phyloP scores from a whole-genome alignment of 176 grass and related monocot genomes.

The Puccinellia tenuiflora region DNA sequence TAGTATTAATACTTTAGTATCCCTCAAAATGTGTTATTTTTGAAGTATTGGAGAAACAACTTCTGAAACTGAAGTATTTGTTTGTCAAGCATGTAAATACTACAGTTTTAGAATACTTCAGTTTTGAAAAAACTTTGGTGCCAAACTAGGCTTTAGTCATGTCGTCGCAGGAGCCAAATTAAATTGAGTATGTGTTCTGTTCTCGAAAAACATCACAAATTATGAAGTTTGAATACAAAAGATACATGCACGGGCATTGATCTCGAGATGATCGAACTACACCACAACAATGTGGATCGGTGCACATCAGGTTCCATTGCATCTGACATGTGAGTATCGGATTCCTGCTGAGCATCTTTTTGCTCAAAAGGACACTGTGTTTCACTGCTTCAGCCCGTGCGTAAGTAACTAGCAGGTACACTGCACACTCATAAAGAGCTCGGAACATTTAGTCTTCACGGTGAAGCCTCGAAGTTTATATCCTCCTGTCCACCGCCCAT shows the following conservation, averaged over 20 bases:
- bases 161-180: not conserved
- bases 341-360: not conserved
- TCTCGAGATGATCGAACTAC: not conserved
- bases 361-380: not conserved
- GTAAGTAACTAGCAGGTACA: not conserved
- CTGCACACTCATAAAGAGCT: not conserved
- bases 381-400: not conserved
- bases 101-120: too few species aligned
- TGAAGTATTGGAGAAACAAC: too few species aligned
- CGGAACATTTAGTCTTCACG: not conserved
- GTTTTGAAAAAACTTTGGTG: too few species aligned
- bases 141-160: not conserved
- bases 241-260: not conserved
- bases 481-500: not conserved
- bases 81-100: too few species aligned
- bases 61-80: too few species aligned
- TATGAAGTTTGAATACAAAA: not conserved
- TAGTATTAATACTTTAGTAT: too few species aligned
- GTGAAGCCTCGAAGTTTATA: not conserved
- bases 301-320: conserved; percentile 11
- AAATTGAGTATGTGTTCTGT: not conserved
- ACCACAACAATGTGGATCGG: not conserved
- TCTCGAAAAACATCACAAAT: not conserved
- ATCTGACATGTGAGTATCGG: conserved; percentile 9
- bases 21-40: too few species aligned